A percentile compares a stretch with the other conserved stretches of the same genome.
Evolutionary conservation across 2,329 filamentous ascomycete species (phyloP).

Genomic region (Diaporthe australafricana): DNA sequence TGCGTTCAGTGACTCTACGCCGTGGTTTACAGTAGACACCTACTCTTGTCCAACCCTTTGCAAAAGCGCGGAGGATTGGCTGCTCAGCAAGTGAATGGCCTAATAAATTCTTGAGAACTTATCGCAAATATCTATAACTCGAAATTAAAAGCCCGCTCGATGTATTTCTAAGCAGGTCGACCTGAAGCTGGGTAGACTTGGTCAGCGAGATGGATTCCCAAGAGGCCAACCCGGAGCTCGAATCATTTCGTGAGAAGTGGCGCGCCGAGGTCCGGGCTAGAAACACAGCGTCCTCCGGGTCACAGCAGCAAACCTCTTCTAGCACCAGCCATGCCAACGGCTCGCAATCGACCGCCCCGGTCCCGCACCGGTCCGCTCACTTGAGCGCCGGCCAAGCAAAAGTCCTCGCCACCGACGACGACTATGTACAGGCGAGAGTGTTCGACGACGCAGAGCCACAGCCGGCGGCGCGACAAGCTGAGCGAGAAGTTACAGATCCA

Average conservation of each 20-base stretch:
- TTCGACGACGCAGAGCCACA: constrained; percentile 50
- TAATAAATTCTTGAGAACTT: background rate
- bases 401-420: constrained; percentile 50
- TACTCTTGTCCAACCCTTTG: background rate
- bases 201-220: constrained; percentile 43
- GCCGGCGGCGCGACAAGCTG: constrained; percentile 39
- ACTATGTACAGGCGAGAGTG: constrained; percentile 46
- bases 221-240: constrained; percentile 76
- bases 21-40: background rate
- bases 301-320: background rate
- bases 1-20: background rate
- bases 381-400: constrained; percentile 39
- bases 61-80: background rate
- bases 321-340: constrained; percentile 29
- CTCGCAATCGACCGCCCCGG: constrained; percentile 37
- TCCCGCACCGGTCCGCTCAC: constrained; percentile 39
- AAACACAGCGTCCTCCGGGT: constrained; percentile 39
- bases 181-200: background rate
- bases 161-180: constrained; percentile 34
- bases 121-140: background rate
- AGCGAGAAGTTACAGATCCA: constrained; percentile 59
- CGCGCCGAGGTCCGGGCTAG: constrained; percentile 76
- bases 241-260: constrained; percentile 89
- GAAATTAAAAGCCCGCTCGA: background rate
- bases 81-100: background rate